phyloP scores from a whole-genome alignment of 2,329 filamentous ascomycete genomes.

The Xylogone sp. region DNA sequence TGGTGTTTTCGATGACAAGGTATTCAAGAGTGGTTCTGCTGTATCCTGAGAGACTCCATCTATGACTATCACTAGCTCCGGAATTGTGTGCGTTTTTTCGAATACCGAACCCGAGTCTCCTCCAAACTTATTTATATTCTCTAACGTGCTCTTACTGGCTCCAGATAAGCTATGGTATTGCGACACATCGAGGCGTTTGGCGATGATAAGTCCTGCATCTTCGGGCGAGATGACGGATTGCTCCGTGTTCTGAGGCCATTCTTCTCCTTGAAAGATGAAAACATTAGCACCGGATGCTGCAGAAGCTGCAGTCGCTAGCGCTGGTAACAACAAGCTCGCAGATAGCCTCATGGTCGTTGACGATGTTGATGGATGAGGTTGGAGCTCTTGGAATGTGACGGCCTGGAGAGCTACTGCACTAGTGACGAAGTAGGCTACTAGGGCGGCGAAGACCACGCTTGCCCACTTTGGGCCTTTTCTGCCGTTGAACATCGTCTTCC shows the following conservation, averaged over 20 bases:
- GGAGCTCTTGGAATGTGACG: not conserved
- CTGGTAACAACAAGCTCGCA: conserved; percentile 33
- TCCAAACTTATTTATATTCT: conserved; percentile 58
- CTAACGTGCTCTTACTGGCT: conserved; percentile 36
- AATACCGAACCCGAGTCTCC: conserved; percentile 50
- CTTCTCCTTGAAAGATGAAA: conserved; percentile 40
- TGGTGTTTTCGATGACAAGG: conserved; percentile 34
- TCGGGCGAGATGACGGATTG: conserved; percentile 42
- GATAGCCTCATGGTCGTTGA: conserved; percentile 35
- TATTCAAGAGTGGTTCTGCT: conserved; percentile 37
- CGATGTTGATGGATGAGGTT: conserved; percentile 3
- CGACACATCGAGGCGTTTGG: conserved; percentile 49
- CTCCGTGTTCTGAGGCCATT: conserved; percentile 35
- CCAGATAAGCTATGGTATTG: conserved; percentile 42
- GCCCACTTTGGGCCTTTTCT: not conserved
- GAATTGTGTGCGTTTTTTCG: conserved; percentile 17
- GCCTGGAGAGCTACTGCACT: not conserved
- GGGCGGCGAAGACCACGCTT: not conserved
- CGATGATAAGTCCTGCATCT: conserved; percentile 51
- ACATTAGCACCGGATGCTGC: conserved; percentile 41
- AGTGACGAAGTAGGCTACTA: not conserved
- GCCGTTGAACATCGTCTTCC: not conserved
- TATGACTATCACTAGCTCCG: conserved; percentile 57
- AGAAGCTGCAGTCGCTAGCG: conserved; percentile 31
- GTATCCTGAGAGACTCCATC: conserved; percentile 50